Evolutionary conservation across 352 stramenopile species (phyloP), one percentile per base, ranked within the genome.

Genomic region (Globisporangium carolinianum): DNA sequence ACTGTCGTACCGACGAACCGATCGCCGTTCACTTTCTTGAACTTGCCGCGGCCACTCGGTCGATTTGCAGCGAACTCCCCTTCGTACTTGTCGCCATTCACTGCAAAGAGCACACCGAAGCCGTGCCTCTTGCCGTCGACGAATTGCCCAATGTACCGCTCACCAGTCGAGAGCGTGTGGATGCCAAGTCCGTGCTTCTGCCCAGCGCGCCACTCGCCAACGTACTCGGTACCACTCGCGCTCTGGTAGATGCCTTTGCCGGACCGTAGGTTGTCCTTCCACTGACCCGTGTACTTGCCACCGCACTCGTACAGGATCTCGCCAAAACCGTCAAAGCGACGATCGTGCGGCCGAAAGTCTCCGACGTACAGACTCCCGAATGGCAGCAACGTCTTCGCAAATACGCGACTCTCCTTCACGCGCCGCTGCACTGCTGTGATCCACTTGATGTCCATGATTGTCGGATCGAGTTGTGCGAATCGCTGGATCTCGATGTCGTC

Each of bases 91-190:
- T 97, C 90, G 11, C 92, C 91, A 47, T 94, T 96, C 1, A 65
- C 61, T 3, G 69, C 68, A 4, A 73, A 67, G 18, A 90, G 59
- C 0, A 78, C 68, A 4, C 91, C 91, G 3, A 77, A 60, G 0
- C 93, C 94, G 42, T 97, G 56, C 15, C 82, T 76, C 43, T 86
- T 83, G 17, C 90, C 91, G 9, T 85, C 52, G 6, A 65, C 51
- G 58, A 92, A 98, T 52, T 96, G 61, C 0, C 93, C 92, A 43
- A 87, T 63, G 61, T 96, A 98, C 9, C 68, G 65, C 58, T 97
- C 94, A 4, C 92, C 92, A 55, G 75, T 91, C 0, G 73, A 56
- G 24, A 83, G 69, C 6, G 75, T 88, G 12, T 93, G 57, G n/a
- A 93, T 79, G 10, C 92, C 92, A 15, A 84, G 35, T 0, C 91